Conservation (phyloP, 805 yeast genomes). For the Helenozyma rhizophorensis region DNA sequence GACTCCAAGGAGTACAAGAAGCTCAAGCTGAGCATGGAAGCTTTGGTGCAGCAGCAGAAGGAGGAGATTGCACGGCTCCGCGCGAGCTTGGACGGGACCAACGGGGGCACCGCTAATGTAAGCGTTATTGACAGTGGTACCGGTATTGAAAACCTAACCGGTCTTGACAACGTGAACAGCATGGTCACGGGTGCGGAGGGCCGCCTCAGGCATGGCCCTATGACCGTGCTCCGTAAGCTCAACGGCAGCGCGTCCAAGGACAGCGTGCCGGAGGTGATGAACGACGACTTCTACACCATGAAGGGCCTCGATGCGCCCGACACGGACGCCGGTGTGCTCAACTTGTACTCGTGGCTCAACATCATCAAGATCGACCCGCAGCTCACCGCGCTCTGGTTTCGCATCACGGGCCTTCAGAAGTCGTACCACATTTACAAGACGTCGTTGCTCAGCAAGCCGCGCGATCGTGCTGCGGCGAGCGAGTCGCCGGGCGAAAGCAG, state of each 20-base stretch:
- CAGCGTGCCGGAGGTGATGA: constrained; percentile 11
- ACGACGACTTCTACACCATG: constrained; percentile 16
- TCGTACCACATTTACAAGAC: constrained; percentile 36
- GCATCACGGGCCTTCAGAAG: constrained; percentile 37
- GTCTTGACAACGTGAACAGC: no score
- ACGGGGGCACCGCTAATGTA: not conserved
- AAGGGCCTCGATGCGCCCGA: constrained; percentile 4
- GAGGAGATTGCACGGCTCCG: constrained; percentile 9
- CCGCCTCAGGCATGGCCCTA: no score
- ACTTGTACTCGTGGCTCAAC: constrained; percentile 37
- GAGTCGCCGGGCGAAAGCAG: not conserved
- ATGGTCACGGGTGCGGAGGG: no score
- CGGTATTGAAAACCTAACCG: no score
- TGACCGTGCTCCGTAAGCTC: constrained; percentile 21
- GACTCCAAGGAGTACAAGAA: not conserved
- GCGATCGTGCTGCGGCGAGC: constrained; percentile 11
- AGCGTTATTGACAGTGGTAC: not conserved
- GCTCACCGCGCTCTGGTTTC: constrained; percentile 37
- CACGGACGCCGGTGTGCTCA: constrained; percentile 6
- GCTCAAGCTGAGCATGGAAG: constrained; percentile 3
- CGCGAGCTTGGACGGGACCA: constrained; percentile 9
- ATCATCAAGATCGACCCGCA: constrained; percentile 36
- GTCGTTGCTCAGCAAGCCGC: constrained; percentile 11
- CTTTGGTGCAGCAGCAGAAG: constrained; percentile 5
- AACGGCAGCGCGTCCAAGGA: constrained; percentile 10